Conservation (phyloP, 352 stramenopile genomes). For the Halophytophthora polymorphica region DNA sequence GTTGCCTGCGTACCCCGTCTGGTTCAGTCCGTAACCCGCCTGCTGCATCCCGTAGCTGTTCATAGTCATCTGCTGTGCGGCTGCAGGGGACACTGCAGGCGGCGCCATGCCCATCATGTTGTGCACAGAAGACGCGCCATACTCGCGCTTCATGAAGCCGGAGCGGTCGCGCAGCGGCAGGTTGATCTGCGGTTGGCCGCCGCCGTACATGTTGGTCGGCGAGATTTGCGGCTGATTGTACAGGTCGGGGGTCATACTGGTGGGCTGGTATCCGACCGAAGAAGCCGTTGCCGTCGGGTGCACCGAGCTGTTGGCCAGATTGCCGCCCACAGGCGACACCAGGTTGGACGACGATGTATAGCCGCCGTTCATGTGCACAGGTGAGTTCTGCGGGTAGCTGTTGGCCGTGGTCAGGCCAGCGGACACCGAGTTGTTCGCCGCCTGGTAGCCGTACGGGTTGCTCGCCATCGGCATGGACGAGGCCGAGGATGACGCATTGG, state of each 20-base stretch:
- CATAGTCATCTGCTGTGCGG: slow-evolving; percentile 22
- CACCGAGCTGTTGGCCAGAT: slow-evolving; percentile 16
- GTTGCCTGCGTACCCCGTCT: slow-evolving; percentile 26
- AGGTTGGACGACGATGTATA: slow-evolving; percentile 12
- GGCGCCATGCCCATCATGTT: slow-evolving; percentile 31
- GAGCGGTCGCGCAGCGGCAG: slow-evolving; percentile 55
- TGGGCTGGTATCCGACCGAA: slow-evolving; percentile 21
- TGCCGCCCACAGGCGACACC: slow-evolving; percentile 13
- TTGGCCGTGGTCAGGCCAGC: slow-evolving; percentile 10
- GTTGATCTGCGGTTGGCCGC: slow-evolving; percentile 44
- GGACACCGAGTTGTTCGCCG: neutral
- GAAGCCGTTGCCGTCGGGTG: slow-evolving; percentile 20
- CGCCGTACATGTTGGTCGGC: slow-evolving; percentile 28
- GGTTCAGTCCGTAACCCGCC: slow-evolving; percentile 23
- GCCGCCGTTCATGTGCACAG: slow-evolving; percentile 29
- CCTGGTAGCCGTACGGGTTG: slow-evolving; percentile 11
- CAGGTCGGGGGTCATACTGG: slow-evolving; percentile 21
- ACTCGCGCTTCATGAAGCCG: slow-evolving; percentile 50
- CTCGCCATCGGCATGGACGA: slow-evolving; percentile 10
- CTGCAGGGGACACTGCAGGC: slow-evolving; percentile 20
- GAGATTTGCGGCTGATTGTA: slow-evolving; percentile 41
- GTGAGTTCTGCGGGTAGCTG: slow-evolving; percentile 29
- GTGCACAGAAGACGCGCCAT: slow-evolving; percentile 26
- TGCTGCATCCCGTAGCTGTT: slow-evolving; percentile 31
- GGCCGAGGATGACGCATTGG: slow-evolving; percentile 1